A percentile compares a stretch with the other conserved stretches of the same genome.
phyloP scores from a whole-genome alignment of 441 rosid genomes.

The Pelargonium myrrhifolium region DNA sequence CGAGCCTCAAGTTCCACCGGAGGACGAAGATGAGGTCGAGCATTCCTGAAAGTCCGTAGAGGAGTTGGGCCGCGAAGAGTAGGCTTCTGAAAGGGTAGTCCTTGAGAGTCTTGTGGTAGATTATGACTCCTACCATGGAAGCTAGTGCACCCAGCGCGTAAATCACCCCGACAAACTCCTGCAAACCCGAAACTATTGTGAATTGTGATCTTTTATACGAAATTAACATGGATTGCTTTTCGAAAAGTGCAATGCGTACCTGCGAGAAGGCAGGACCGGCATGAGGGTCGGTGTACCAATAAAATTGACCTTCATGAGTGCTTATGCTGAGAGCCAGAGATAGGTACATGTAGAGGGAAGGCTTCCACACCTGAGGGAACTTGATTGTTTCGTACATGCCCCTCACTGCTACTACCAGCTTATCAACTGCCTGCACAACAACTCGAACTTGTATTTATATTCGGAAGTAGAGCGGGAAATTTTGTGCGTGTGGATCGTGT shows the following conservation, averaged over 20 bases:
- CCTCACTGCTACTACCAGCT: slow-evolving; percentile 35
- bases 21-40: slow-evolving; percentile 58
- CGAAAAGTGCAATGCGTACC: slow-evolving; percentile 20
- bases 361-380: slow-evolving; percentile 75
- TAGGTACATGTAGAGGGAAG: slow-evolving; percentile 67
- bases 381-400: slow-evolving; percentile 54
- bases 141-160: slow-evolving; percentile 71
- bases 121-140: slow-evolving; percentile 60
- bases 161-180: slow-evolving; percentile 63
- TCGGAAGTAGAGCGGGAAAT: no score
- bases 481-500: no score
- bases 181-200: slow-evolving; percentile 6
- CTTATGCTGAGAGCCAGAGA: slow-evolving; percentile 69
- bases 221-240: neutral
- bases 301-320: slow-evolving; percentile 77
- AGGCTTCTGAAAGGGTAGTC: slow-evolving; percentile 47
- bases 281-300: slow-evolving; percentile 74
- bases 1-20: slow-evolving; percentile 52
- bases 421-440: slow-evolving; percentile 35
- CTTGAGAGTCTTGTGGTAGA: slow-evolving; percentile 64
- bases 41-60: slow-evolving; percentile 57
- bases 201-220: neutral
- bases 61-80: slow-evolving; percentile 52
- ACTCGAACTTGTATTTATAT: neutral
- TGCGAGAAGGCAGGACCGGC: slow-evolving; percentile 79